Base-by-base conservation (phyloP, 208 protist genomes). In the Porcisia hertigi region DNA sequence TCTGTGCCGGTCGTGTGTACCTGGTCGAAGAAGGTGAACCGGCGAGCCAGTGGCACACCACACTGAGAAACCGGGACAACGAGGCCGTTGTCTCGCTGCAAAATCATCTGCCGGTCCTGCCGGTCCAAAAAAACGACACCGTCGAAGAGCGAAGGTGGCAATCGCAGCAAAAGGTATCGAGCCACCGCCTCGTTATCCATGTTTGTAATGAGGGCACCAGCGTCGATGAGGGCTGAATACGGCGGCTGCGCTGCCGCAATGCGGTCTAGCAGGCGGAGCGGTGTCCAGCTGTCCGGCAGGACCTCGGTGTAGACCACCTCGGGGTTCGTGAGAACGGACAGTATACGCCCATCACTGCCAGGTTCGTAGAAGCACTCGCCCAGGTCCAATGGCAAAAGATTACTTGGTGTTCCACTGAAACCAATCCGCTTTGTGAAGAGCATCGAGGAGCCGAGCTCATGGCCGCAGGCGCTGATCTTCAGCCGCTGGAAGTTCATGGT, bases 1-100 rank as follows among this genome's bases (percentile, higher is more conserved):
- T 99, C 98, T 71, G 98, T 99, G 63, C 97, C 97, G 41, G 97
- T 99, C 45, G 97, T 99, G 86, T 99, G 97, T 20, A 98, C 90
- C 84, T 97, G 89, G 71, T 98, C 97, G 70, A 98, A 98, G 84
- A 98, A 98, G 57, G 96, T 94, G 70, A 98, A 98, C 45, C 95
- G 84, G 41, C 92, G 90, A 8, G 88, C 87, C 43, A 93, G 86
- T n/a, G 90, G 80, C 63, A 99, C 91, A 67, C 97, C 98, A 77
- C 96, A 98, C 86, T 98, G 97, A 1, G 93, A 88, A 16, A 98
- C 91, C 14, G 92, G 90, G 36, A 98, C 82, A 39, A 88, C 84
- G 5, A 89, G 74, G 34, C 92, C 92, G 54, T 95, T 96, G 71
- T 88, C 84, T 18, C 97, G 84, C 75, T 98, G 89, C 45, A 98